These are phyloP conservation scores for Trichoderma sp. DNA, from an alignment of 2,329 filamentous ascomycete genomes.

Conservation along the genomic window DNA sequence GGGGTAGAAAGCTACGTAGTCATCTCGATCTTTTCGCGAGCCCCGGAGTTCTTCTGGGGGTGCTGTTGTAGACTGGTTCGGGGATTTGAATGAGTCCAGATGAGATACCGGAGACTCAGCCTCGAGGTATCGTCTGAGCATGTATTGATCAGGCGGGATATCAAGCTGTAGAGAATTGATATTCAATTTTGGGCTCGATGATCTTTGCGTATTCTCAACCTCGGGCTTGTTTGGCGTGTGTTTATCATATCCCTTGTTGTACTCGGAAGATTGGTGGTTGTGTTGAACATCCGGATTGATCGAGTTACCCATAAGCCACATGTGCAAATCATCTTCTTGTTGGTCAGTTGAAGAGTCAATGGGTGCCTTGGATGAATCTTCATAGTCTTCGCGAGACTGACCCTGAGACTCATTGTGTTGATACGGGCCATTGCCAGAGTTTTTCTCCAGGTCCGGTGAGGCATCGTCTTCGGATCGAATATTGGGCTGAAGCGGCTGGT, in stretches of 20 bases:
- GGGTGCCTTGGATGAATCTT: neutral
- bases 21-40: neutral
- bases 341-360: neutral
- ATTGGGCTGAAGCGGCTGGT: conserved; percentile 13
- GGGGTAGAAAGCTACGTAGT: neutral
- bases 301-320: neutral
- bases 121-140: conserved; percentile 21
- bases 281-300: neutral
- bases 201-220: neutral
- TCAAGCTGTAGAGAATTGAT: neutral
- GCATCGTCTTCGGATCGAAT: neutral
- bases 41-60: neutral
- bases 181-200: neutral
- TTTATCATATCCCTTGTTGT: neutral
- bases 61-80: neutral
- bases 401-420: neutral
- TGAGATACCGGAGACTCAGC: conserved; percentile 13
- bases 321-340: neutral
- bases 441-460: neutral
- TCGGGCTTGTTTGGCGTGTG: neutral
- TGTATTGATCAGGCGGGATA: conserved; percentile 15
- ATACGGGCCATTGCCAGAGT: neutral
- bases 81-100: neutral
- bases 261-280: neutral
- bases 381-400: neutral